Percentiles rank a stretch among this genome's conserved stretches.
Evolutionary conservation across 345 rosid species (phyloP).

Genomic region (Corymbia maculata): DNA sequence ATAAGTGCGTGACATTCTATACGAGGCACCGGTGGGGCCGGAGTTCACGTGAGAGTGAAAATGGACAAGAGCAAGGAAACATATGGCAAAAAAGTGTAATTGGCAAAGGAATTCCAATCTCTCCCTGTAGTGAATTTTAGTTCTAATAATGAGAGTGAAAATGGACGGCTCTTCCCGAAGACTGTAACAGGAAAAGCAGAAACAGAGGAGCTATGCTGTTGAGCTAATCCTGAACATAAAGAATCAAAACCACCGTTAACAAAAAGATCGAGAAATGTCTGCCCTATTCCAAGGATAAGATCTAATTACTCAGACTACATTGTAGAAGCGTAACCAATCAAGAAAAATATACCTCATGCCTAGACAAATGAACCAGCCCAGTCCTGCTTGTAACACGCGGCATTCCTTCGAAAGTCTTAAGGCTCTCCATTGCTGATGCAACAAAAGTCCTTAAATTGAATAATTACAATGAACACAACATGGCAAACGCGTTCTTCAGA

Average conservation of each 20-base stretch:
- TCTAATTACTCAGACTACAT: background rate
- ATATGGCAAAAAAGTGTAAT: background rate
- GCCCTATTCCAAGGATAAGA: no score
- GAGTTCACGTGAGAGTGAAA: no score
- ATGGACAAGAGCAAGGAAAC: background rate
- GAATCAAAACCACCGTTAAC: no score
- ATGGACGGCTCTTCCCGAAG: constrained; percentile 37
- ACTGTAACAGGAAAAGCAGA: constrained; percentile 83
- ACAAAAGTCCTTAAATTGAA: no score
- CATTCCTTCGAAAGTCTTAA: constrained; percentile 55
- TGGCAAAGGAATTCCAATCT: no score
- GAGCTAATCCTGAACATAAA: no score
- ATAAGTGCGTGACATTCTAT: background rate
- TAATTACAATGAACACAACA: constrained; percentile 3
- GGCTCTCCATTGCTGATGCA: constrained; percentile 21
- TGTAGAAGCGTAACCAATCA: background rate
- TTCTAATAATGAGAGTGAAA: background rate
- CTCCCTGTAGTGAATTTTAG: no score
- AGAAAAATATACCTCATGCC: constrained; percentile 33
- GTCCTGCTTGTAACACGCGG: constrained; percentile 51
- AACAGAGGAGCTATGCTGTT: constrained; percentile 45
- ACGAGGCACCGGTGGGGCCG: rapidly evolving
- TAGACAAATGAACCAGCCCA: constrained; percentile 31
- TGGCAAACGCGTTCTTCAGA: no score
- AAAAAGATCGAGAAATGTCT: no score